Conservation (phyloP, 2,329 filamentous ascomycete genomes). For the Nakataea oryzae region DNA sequence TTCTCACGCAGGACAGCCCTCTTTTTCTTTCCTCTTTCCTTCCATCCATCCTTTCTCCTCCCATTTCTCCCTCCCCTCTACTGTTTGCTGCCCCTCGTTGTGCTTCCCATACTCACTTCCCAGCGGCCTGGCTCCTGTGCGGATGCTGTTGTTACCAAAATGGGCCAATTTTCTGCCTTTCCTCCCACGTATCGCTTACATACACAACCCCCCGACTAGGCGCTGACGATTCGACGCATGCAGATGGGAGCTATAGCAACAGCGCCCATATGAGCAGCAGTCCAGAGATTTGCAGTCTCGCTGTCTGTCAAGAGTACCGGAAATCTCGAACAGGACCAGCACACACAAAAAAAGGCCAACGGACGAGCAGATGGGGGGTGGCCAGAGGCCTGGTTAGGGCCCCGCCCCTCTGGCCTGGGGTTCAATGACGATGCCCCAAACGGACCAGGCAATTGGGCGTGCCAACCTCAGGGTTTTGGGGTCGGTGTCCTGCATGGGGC, state of each 20-base stretch:
- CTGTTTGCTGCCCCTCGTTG: conserved; percentile 1
- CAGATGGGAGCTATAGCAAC: not conserved
- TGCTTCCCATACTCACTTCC: not conserved
- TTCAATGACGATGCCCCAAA: not conserved
- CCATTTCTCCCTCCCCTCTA: not conserved
- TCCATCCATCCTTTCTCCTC: conserved; percentile 6
- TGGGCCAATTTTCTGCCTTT: not conserved
- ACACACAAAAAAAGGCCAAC: not conserved
- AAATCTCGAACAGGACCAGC: not conserved
- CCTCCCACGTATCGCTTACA: conserved; percentile 1
- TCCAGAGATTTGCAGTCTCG: not conserved
- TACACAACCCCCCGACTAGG: not conserved
- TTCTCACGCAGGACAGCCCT: conserved; percentile 15
- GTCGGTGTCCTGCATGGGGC: not conserved
- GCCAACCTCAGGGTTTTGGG: not conserved
- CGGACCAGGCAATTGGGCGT: not conserved
- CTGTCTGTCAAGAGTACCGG: not conserved
- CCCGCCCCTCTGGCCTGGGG: too few species aligned
- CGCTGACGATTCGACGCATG: not conserved
- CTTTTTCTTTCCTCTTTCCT: conserved; percentile 9
- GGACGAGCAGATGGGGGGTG: not conserved
- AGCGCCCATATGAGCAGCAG: not conserved
- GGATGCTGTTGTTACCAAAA: not conserved
- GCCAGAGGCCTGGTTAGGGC: not conserved
- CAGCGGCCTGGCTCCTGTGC: not conserved